These are phyloP conservation scores for Irpex sp. DNA, from an alignment of 1,284 basidiomycete species.

Conservation along the genomic window DNA sequence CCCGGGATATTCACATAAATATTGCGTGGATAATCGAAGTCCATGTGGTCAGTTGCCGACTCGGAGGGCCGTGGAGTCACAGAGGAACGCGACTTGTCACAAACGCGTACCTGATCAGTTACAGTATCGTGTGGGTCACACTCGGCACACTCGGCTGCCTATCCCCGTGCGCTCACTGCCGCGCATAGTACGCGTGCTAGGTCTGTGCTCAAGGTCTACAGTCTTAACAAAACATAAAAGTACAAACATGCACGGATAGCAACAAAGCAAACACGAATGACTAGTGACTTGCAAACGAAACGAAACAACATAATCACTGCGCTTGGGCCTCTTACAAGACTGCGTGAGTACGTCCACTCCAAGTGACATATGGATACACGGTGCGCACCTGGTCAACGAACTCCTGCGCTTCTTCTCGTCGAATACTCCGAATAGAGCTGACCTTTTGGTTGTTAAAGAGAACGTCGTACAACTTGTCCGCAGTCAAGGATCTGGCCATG, in stretches of 20 bases:
- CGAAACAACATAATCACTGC: constrained; percentile 32
- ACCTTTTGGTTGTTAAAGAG: constrained; percentile 96
- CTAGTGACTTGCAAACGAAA: not conserved
- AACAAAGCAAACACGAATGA: not conserved
- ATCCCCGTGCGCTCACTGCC: no score
- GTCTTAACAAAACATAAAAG: not conserved
- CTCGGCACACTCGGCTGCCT: not conserved
- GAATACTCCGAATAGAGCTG: constrained; percentile 81
- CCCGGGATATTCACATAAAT: no score
- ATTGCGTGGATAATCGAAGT: no score
- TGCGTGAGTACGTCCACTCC: not conserved
- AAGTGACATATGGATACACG: not conserved
- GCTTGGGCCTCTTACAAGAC: constrained; percentile 49
- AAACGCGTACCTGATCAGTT: not conserved
- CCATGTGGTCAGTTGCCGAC: not conserved
- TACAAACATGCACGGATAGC: not conserved
- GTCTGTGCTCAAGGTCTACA: no score
- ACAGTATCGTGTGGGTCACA: not conserved
- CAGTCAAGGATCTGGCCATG: constrained; percentile 95
- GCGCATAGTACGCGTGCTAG: no score
- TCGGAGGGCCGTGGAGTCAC: not conserved
- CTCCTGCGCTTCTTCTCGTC: constrained; percentile 81
- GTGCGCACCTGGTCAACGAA: constrained; percentile 80
- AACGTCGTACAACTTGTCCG: constrained; percentile 97
- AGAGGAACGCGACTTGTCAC: not conserved